Base-by-base conservation (phyloP, 208 protist genomes). In the Leishmania tropica region DNA sequence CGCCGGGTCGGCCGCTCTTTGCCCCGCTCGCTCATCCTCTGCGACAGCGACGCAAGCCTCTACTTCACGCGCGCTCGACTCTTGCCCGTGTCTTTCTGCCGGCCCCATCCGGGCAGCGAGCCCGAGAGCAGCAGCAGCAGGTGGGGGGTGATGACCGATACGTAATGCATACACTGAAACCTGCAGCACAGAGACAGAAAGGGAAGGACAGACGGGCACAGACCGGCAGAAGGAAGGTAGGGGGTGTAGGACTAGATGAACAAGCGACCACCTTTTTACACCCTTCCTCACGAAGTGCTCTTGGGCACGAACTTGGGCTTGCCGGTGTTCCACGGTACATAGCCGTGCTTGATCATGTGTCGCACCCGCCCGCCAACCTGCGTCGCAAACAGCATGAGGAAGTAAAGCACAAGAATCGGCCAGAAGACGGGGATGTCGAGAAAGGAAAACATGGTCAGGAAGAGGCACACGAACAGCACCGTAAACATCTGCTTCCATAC, bases 321-420 rank as follows among this genome's bases (percentile, higher is more conserved):
- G 21, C 88, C 87, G 6, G 89, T 56, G 83, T 90, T 96, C 93
- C 94, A 97, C 53, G 95, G 95, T 19, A 98, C 95, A 76, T 99
- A 99, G 40, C 95, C 88, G 84, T 99, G 92, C 85, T 98, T 98
- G 37, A 99, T 95, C 99, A 99, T 99, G 89, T 99, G 98, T 85
- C 92, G 87, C 67, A 99, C 99, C 65, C 98, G 97, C 21, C 87
- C 90, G 71, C 97, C 98, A 94, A 99, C 98, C 60, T 99, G 99
- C 24, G 98, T 83, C 19, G 80, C 76, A 62, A 98, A 98, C 24
- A 99, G 89, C 8, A 99, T 62, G 48, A 99, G 84, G 84, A 99
- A 99, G 87, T 99, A 99, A 19, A 99, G 62, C 10, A 99, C 83
- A 28, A 99, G 84, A 78, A 99, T 99, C n/a, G 99, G 99, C 98